These are phyloP conservation scores for Coffea canephora DNA, from an alignment of 257 asterid species.

Conservation along the genomic window DNA sequence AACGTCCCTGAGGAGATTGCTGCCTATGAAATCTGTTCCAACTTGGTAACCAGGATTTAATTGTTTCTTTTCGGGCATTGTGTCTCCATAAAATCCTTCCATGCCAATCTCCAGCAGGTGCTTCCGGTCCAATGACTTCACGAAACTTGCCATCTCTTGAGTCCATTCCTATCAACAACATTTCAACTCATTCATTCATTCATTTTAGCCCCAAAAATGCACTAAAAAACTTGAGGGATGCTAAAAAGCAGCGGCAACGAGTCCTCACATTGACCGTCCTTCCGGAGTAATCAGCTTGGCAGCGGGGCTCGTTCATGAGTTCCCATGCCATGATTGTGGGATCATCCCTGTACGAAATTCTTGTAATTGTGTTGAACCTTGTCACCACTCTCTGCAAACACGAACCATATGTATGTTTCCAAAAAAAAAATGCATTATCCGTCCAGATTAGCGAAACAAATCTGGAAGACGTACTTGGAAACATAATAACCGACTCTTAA, in stretches of 20 bases:
- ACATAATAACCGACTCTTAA: too few relatives aligned
- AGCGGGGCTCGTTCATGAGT: too few relatives aligned
- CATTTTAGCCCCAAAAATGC: background rate
- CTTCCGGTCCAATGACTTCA: constrained; percentile 52
- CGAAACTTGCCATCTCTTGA: constrained; percentile 48
- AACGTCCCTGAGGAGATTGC: constrained; percentile 34
- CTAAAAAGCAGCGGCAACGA: too few relatives aligned
- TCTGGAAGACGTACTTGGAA: too few relatives aligned
- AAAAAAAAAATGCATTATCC: too few relatives aligned
- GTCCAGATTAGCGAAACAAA: too few relatives aligned
- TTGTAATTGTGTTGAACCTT: too few relatives aligned
- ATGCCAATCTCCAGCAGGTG: constrained; percentile 56
- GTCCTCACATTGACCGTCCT: constrained; percentile 48
- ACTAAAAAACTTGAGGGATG: background rate
- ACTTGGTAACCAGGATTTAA: constrained; percentile 49
- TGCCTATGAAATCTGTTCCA: constrained; percentile 63
- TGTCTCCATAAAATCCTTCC: constrained; percentile 72
- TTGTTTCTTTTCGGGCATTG: constrained; percentile 40
- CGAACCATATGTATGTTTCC: too few relatives aligned
- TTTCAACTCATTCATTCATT: background rate
- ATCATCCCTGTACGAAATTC: too few relatives aligned
- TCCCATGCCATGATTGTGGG: too few relatives aligned
- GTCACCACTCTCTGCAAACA: too few relatives aligned
- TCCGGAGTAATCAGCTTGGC: constrained; percentile 68
- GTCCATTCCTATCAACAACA: constrained; percentile 34